Percentiles rank a stretch among this genome's conserved stretches.
Conservation (phyloP, 1,284 basidiomycete species). For the Takashimella tepidaria region DNA sequence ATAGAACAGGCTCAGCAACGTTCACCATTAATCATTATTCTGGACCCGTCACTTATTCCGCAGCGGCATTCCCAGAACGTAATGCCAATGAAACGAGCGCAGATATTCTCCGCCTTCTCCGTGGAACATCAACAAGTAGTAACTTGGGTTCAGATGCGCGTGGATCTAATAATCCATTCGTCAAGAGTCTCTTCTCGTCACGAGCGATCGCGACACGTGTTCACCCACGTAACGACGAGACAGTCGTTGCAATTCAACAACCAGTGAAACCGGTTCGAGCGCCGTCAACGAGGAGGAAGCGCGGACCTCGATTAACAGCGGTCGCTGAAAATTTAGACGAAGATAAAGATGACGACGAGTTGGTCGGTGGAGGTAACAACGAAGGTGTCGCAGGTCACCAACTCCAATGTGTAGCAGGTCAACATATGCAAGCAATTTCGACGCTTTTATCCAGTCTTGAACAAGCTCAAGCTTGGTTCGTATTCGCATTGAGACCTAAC, state of each 20-base stretch:
- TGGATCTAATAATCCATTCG: constrained; percentile 82
- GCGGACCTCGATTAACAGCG: constrained; percentile 52
- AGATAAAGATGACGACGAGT: constrained; percentile 52
- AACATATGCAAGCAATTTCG: constrained; percentile 76
- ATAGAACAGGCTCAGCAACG: constrained; percentile 73
- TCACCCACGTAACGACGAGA: constrained; percentile 87
- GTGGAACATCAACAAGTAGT: constrained; percentile 52
- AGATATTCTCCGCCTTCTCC: constrained; percentile 84
- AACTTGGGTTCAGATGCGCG: constrained; percentile 52
- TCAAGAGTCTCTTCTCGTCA: constrained; percentile 80
- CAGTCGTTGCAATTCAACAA: constrained; percentile 89
- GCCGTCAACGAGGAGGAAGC: constrained; percentile 78
- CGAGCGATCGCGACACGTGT: constrained; percentile 84
- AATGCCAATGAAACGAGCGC: constrained; percentile 87
- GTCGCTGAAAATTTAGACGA: constrained; percentile 58
- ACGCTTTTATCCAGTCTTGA: constrained; percentile 82
- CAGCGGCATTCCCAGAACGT: constrained; percentile 80
- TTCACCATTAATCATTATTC: constrained; percentile 92
- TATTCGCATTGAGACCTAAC: constrained; percentile 90
- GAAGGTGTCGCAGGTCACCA: constrained; percentile 64
- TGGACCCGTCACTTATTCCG: constrained; percentile 84
- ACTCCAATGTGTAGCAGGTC: constrained; percentile 70
- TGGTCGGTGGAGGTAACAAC: constrained; percentile 35
- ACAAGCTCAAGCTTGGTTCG: constrained; percentile 86
- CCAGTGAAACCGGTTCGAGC: constrained; percentile 87